Evolutionary conservation across 108 stramenopile species (phyloP).

Genomic region (Skeletonema menzelii): DNA sequence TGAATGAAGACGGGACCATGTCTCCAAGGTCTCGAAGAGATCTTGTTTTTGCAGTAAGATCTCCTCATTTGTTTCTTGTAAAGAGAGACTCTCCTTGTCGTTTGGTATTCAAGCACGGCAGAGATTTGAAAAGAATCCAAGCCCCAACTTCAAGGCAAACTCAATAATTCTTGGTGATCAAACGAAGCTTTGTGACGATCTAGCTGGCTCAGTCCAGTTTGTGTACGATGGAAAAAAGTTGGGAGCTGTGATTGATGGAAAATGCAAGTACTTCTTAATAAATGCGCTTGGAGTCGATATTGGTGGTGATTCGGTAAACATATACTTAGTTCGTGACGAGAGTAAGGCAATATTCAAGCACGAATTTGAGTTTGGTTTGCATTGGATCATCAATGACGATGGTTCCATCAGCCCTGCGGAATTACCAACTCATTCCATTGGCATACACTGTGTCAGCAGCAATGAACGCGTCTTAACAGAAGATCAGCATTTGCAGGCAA

Average conservation of each 20-base stretch:
- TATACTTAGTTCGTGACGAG: background rate
- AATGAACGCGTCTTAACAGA: background rate
- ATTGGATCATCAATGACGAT: background rate
- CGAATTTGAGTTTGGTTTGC: background rate
- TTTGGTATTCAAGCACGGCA: background rate
- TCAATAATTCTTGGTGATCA: background rate
- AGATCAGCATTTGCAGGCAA: background rate
- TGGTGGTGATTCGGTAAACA: background rate
- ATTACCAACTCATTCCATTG: background rate
- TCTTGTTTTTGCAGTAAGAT: background rate
- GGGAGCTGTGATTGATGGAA: background rate
- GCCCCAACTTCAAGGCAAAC: background rate
- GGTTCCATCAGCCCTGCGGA: background rate
- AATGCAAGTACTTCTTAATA: background rate
- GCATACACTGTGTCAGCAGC: background rate
- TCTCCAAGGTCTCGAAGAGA: background rate
- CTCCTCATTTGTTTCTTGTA: background rate
- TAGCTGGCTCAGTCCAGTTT: background rate
- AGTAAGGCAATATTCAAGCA: background rate
- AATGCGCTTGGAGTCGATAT: background rate
- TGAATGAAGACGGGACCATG: background rate
- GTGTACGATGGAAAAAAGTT: background rate
- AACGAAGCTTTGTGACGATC: background rate
- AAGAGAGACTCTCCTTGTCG: slow-evolving; percentile 1
- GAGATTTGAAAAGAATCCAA: background rate